A percentile compares a stretch with the other conserved stretches of the same genome.
phyloP scores from a whole-genome alignment of 768 basidiomycete species.

The Lactifluus hygrophoroides region DNA sequence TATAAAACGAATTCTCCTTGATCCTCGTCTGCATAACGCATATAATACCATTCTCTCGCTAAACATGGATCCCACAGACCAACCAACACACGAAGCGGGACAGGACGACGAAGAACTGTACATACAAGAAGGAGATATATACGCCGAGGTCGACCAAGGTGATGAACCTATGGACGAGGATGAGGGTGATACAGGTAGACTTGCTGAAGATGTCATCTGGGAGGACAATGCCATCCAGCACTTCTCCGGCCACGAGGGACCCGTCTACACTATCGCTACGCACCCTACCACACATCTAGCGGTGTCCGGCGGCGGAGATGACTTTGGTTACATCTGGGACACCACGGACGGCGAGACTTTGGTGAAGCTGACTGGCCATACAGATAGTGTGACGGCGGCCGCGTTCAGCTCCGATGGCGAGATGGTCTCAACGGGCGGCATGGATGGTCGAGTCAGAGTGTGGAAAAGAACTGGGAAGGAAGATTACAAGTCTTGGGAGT shows the following conservation, averaged over 20 bases:
- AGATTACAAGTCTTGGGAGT: conserved; percentile 81
- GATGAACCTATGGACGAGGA: conserved; percentile 69
- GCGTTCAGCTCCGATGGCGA: conserved; percentile 87
- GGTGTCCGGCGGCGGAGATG: conserved; percentile 92
- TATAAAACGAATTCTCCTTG: not conserved
- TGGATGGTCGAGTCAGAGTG: conserved; percentile 92
- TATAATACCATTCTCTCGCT: not conserved
- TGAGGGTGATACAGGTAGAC: conserved; percentile 26
- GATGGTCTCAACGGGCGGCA: conserved; percentile 91
- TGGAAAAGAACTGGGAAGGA: conserved; percentile 82
- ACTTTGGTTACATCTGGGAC: conserved; percentile 90
- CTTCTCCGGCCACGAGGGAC: conserved; percentile 59
- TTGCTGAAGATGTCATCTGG: conserved; percentile 26
- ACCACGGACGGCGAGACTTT: conserved; percentile 72
- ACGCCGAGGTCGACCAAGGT: conserved; percentile 58
- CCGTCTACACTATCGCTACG: conserved; percentile 76
- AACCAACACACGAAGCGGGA: not conserved
- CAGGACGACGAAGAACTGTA: conserved; percentile 27
- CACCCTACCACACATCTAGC: conserved; percentile 83
- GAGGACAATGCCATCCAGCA: conserved; percentile 61
- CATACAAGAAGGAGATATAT: conserved; percentile 57
- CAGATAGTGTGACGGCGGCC: conserved; percentile 76
- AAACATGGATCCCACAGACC: conserved; percentile 8
- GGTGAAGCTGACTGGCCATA: conserved; percentile 83
- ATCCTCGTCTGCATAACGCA: not conserved